Conservation (phyloP, 495 filamentous ascomycete species). For the Neurospora sp. region DNA sequence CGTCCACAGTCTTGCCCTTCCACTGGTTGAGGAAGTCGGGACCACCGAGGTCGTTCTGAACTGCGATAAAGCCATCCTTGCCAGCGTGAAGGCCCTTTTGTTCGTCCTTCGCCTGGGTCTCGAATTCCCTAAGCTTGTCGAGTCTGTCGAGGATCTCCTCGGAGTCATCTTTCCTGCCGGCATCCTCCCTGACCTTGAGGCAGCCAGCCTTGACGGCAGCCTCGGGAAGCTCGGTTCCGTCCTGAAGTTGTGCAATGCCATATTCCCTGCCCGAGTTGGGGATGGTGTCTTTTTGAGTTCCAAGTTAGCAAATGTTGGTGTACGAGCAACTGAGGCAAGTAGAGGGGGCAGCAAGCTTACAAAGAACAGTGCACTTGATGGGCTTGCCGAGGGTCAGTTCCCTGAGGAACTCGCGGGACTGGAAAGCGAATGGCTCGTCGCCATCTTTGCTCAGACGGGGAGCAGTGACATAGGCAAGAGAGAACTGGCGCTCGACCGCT, state of each 20-base stretch:
- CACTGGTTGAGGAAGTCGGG: slow-evolving; percentile 65
- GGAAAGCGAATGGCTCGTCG: slow-evolving; percentile 85
- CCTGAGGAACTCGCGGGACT: slow-evolving; percentile 86
- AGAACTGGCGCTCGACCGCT: slow-evolving; percentile 69
- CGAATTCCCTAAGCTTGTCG: slow-evolving; percentile 65
- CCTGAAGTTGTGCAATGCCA: slow-evolving; percentile 62
- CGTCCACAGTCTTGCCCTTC: slow-evolving; percentile 70
- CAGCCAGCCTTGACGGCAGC: slow-evolving; percentile 75
- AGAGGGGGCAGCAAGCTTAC: slow-evolving; percentile 9
- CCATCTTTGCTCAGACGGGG: slow-evolving; percentile 80
- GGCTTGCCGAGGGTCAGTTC: slow-evolving; percentile 75
- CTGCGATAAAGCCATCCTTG: slow-evolving; percentile 52
- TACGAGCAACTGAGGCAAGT: not conserved
- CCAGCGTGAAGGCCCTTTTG: slow-evolving; percentile 69
- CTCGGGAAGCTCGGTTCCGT: slow-evolving; percentile 68
- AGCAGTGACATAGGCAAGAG: slow-evolving; percentile 82
- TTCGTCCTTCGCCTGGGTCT: slow-evolving; percentile 68
- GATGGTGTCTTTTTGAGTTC: slow-evolving; percentile 47
- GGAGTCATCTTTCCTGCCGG: slow-evolving; percentile 73
- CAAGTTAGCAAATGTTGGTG: slow-evolving; percentile 17
- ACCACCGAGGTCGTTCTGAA: slow-evolving; percentile 65
- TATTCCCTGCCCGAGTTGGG: slow-evolving; percentile 83
- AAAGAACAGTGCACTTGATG: slow-evolving; percentile 68
- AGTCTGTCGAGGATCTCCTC: slow-evolving; percentile 60
- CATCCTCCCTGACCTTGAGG: slow-evolving; percentile 86